Conservation (phyloP, 768 basidiomycete genomes). For the Lactifluus subvellereus region DNA sequence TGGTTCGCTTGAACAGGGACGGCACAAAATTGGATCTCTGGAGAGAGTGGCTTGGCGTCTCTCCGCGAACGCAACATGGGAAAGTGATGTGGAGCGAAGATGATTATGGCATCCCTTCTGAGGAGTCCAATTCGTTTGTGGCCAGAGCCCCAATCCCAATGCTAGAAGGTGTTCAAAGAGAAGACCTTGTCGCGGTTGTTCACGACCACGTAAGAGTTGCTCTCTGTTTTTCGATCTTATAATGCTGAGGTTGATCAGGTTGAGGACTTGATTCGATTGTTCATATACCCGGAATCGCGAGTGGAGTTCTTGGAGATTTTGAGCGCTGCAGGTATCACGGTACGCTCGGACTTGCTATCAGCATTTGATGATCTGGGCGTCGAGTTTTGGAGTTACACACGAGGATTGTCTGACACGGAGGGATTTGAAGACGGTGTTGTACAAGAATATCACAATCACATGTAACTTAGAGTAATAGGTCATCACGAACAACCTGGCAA, state of each 20-base stretch:
- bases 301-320: constrained; percentile 57
- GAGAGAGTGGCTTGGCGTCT: constrained; percentile 58
- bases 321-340: constrained; percentile 32
- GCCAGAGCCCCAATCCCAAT: neutral
- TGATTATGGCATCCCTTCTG: constrained; percentile 28
- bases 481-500: too few relatives aligned
- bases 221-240: neutral
- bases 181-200: constrained; percentile 48
- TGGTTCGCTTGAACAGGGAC: constrained; percentile 54
- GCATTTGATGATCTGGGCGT: constrained; percentile 28
- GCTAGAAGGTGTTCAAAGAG: constrained; percentile 19
- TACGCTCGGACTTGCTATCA: constrained; percentile 32
- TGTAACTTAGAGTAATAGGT: too few relatives aligned
- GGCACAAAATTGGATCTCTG: constrained; percentile 74
- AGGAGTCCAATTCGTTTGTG: constrained; percentile 3
- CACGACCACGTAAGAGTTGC: constrained; percentile 49
- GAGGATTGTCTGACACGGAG: neutral
- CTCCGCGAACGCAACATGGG: constrained; percentile 30
- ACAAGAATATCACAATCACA: neutral
- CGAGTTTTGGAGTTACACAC: constrained; percentile 66
- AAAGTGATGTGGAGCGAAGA: constrained; percentile 49
- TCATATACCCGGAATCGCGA: constrained; percentile 74
- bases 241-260: constrained; percentile 37
- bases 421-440: neutral
- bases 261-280: constrained; percentile 47